Evolutionary conservation across 2,329 filamentous ascomycete species (phyloP), one percentile per base, ranked within the genome.

Genomic region (Penicillium concentricum): DNA sequence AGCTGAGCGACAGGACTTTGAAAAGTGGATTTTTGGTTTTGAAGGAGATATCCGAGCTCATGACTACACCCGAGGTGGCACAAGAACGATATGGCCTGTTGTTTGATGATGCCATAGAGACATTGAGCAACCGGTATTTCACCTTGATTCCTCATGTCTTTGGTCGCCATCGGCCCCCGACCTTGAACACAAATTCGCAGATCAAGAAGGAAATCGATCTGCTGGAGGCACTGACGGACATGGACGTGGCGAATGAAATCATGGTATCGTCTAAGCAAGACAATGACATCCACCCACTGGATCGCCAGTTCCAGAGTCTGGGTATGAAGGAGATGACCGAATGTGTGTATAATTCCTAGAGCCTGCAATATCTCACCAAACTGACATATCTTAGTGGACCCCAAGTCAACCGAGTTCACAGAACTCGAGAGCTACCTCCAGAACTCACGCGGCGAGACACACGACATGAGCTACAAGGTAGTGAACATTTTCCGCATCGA

Each of bases 401-500:
- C 71, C 16, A 68, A 69, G 8, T 84, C 82, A 47, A 64, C 69
- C 9, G 91, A 96, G 72, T 95, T 87, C 72, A 64, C 66, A 2
- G 79, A 87, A 46, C 79, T 96, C 0, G 74, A 80, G 41, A 74
- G 82, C 7, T 96, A 95, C 65, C 82, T 96, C 15, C 70, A 80
- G 55, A 81, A 83, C 13, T 88, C 88, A 2, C 81, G 82, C 44
- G 91, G 90, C 4, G 47, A 76, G 1, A 92, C 89, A 0, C 92
- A 96, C 65, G 52, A 74, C 20, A 68, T 84, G 56, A 56, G 56
- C 68, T 78, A 76, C 56, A 66, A 68, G 24, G 77, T 96, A 13
- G 76, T 88, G 57, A 81, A 91, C 46, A 92, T 96, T 62, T 96
- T 95, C 81, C 87, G 91, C 38, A 89, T 96, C 61, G 86, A 92